phyloP scores from a whole-genome alignment of 495 filamentous ascomycete genomes.

The Daldinia concentrica region DNA sequence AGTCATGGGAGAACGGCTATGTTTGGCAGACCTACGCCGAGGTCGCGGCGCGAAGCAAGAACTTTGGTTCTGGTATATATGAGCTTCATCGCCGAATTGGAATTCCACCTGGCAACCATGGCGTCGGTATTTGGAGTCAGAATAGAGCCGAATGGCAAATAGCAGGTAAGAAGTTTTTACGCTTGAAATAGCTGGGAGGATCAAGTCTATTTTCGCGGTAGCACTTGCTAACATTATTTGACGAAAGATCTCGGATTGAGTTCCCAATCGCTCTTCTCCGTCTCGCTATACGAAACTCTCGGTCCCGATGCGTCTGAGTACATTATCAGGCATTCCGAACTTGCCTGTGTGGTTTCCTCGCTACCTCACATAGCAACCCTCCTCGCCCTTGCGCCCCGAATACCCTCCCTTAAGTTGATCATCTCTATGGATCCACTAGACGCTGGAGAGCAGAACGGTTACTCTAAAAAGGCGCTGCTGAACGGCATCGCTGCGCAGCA shows the following conservation, averaged over 20 bases:
- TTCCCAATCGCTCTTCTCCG: constrained; percentile 87
- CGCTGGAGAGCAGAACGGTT: constrained; percentile 76
- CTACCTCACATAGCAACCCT: constrained; percentile 87
- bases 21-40: constrained; percentile 86
- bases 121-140: constrained; percentile 92
- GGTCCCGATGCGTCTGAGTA: constrained; percentile 91
- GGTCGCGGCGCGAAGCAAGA: constrained; percentile 79
- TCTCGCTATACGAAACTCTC: constrained; percentile 96
- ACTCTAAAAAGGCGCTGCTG: constrained; percentile 81
- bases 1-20: constrained; percentile 77
- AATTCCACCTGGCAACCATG: constrained; percentile 73
- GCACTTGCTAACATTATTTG: constrained; percentile 21
- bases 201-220: neutral
- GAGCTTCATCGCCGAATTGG: constrained; percentile 79
- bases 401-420: constrained; percentile 87
- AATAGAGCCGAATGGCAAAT: constrained; percentile 99
- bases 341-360: constrained; percentile 80
- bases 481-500: constrained; percentile 74
- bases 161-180: constrained; percentile 64
- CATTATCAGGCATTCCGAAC: constrained; percentile 88
- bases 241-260: constrained; percentile 85
- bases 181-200: neutral
- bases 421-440: constrained; percentile 88
- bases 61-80: constrained; percentile 87
- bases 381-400: constrained; percentile 79